Conservation (phyloP, 2,329 filamentous ascomycete genomes). For the Fusarium nematophilum region DNA sequence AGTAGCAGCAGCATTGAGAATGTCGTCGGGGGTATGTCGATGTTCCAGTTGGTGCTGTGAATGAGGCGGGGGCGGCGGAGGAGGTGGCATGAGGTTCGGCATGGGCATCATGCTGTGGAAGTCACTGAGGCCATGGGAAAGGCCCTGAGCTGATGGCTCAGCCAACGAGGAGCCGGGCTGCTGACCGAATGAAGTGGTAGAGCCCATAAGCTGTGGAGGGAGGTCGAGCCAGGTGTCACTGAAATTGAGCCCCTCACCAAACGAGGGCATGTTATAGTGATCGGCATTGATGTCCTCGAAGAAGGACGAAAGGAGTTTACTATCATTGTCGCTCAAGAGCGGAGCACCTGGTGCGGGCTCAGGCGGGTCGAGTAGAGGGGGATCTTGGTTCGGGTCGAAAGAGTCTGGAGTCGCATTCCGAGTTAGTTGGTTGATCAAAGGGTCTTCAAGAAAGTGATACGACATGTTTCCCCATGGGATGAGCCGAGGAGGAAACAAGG, state of each 20-base stretch:
- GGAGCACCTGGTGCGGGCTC: slow-evolving; percentile 73
- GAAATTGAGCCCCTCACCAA: slow-evolving; percentile 62
- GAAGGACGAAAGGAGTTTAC: slow-evolving; percentile 67
- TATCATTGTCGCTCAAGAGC: slow-evolving; percentile 72
- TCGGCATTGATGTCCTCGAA: slow-evolving; percentile 66
- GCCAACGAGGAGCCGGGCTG: slow-evolving; percentile 52
- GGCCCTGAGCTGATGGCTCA: slow-evolving; percentile 37
- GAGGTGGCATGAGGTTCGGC: slow-evolving; percentile 52
- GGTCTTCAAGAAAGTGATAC: not conserved
- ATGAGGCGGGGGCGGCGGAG: slow-evolving; percentile 43
- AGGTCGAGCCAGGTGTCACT: slow-evolving; percentile 67
- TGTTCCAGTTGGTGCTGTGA: slow-evolving; percentile 45
- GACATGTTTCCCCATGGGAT: not conserved
- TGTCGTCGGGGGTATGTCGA: slow-evolving; percentile 60
- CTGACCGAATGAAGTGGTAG: slow-evolving; percentile 71
- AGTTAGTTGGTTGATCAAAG: slow-evolving; percentile 39
- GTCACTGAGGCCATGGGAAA: slow-evolving; percentile 32
- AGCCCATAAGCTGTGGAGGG: slow-evolving; percentile 74
- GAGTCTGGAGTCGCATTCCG: slow-evolving; percentile 52
- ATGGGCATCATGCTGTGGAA: slow-evolving; percentile 36
- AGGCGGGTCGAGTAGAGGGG: slow-evolving; percentile 65
- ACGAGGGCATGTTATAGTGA: slow-evolving; percentile 61
- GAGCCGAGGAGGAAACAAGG: not conserved
- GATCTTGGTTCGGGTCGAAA: slow-evolving; percentile 57
- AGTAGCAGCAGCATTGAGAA: slow-evolving; percentile 67